These are phyloP conservation scores for Ceratocystis cubensis DNA, from an alignment of 2,329 filamentous ascomycete genomes.

Conservation along the genomic window DNA sequence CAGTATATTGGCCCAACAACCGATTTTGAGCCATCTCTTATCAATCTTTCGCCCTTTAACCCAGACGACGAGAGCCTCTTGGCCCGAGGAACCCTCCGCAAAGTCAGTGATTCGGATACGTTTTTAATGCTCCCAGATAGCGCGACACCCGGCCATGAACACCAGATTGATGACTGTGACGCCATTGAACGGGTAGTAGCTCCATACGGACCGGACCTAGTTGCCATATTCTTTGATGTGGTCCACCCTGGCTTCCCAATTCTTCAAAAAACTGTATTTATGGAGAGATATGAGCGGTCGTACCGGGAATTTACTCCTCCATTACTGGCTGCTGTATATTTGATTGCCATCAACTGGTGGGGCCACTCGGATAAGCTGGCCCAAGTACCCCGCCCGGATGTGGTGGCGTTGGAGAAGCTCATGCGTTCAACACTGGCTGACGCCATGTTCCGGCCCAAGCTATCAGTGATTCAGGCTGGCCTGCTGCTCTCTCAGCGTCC, in stretches of 20 bases:
- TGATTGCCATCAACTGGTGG: conserved; percentile 83
- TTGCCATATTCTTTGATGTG: conserved; percentile 70
- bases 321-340: conserved; percentile 67
- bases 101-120: conserved; percentile 64
- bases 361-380: conserved; percentile 57
- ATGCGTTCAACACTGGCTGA: conserved; percentile 61
- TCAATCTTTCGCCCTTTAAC: conserved; percentile 69
- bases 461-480: conserved; percentile 68
- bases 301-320: conserved; percentile 64
- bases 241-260: conserved; percentile 75
- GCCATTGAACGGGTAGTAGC: conserved; percentile 64
- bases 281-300: conserved; percentile 63
- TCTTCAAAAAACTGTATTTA: conserved; percentile 66
- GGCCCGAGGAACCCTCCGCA: conserved; percentile 54
- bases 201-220: conserved; percentile 61
- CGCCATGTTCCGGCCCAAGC: conserved; percentile 68
- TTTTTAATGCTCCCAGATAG: conserved; percentile 70
- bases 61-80: conserved; percentile 68
- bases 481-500: conserved; percentile 62
- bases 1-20: conserved; percentile 75
- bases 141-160: conserved; percentile 58
- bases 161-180: conserved; percentile 54
- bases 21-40: conserved; percentile 71
- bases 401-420: conserved; percentile 59
- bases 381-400: conserved; percentile 53